Evolutionary conservation across 202 grass and related monocot genomes (phyloP).

Genomic region (Panicum virgatum): DNA sequence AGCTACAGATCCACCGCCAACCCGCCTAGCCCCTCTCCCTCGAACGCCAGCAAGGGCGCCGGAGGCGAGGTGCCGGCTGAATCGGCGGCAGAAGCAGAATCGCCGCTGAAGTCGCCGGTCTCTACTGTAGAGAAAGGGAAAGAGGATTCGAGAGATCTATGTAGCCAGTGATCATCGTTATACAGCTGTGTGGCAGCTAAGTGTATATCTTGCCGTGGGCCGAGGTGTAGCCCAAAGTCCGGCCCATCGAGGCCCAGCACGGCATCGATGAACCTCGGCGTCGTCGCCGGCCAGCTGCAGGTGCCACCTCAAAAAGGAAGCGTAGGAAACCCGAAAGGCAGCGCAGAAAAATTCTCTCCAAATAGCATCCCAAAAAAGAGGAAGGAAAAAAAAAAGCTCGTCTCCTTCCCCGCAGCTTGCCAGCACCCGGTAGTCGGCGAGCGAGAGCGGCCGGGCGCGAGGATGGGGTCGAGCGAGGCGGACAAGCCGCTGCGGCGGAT

Average conservation of each 20-base stretch:
- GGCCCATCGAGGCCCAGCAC: background rate
- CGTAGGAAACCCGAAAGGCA: constrained; percentile 8
- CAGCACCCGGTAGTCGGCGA: background rate
- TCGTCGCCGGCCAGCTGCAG: background rate
- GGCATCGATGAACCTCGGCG: background rate
- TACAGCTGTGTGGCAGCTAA: too few relatives aligned
- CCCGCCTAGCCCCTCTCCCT: too few relatives aligned
- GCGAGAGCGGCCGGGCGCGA: background rate
- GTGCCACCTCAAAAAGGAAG: background rate
- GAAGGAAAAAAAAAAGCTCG: background rate
- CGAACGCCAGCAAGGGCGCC: too few relatives aligned
- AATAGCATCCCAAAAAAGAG: too few relatives aligned
- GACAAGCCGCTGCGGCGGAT: constrained; percentile 77
- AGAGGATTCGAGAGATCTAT: too few relatives aligned
- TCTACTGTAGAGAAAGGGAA: too few relatives aligned
- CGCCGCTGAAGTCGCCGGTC: too few relatives aligned
- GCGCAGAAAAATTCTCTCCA: background rate
- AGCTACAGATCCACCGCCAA: too few relatives aligned
- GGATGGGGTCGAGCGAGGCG: constrained; percentile 47
- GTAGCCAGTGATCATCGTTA: too few relatives aligned
- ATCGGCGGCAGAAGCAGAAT: too few relatives aligned
- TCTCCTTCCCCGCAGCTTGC: background rate
- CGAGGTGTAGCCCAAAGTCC: background rate
- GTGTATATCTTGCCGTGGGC: too few relatives aligned
- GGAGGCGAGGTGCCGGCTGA: too few relatives aligned